These are phyloP conservation scores for Dipteronia sinensis DNA, from an alignment of 345 rosid species.

Conservation along the genomic window DNA sequence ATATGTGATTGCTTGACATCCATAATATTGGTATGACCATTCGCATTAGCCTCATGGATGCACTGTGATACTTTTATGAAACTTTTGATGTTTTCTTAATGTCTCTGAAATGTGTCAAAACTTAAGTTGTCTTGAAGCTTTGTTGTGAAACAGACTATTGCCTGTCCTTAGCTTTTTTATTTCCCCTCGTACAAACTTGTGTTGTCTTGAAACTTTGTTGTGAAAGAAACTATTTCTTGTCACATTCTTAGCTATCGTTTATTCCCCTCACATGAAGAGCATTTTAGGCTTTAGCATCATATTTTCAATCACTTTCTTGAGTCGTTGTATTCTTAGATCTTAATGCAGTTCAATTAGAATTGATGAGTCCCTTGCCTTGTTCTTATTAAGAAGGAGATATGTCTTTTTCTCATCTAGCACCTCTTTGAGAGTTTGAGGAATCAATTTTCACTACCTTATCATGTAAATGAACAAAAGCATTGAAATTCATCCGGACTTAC, in stretches of 20 bases:
- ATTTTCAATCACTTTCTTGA: neutral
- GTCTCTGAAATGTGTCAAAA: neutral
- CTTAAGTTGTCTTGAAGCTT: neutral
- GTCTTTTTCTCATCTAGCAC: neutral
- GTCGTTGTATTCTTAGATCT: neutral
- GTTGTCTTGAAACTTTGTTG: neutral
- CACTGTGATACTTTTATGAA: neutral
- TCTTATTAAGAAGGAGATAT: neutral
- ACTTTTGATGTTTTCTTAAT: neutral
- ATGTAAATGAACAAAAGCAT: neutral
- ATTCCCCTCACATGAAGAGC: neutral
- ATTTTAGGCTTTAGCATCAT: neutral
- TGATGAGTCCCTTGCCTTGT: neutral
- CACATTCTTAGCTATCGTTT: neutral
- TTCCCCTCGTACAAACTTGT: neutral
- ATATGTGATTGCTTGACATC: neutral
- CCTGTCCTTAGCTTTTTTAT: neutral
- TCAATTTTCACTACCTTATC: neutral
- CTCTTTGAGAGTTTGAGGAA: neutral
- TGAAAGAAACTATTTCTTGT: neutral
- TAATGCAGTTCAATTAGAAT: neutral
- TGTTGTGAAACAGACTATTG: neutral
- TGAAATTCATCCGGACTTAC: neutral
- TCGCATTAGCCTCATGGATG: conserved; percentile 8
- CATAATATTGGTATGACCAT: neutral